Conservation (phyloP, 140 eudicot species). For the Cichorium intybus region DNA sequence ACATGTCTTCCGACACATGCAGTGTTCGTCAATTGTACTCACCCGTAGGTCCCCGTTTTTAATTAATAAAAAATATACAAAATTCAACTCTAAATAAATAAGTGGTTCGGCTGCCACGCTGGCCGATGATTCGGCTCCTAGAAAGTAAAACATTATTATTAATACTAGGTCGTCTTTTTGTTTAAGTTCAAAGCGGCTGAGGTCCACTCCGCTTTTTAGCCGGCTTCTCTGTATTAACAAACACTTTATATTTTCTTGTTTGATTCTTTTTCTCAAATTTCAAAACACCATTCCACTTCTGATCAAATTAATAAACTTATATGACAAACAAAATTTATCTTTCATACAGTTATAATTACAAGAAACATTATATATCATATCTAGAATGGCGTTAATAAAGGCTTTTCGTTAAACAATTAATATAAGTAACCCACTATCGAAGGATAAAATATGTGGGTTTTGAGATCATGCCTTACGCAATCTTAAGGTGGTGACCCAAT, state of each 20-base stretch:
- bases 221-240: slow-evolving; percentile 38
- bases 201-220: slow-evolving; percentile 37
- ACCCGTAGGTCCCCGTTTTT: slow-evolving; percentile 19
- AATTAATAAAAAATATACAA: neutral
- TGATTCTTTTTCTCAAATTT: slow-evolving; percentile 19
- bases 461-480: slow-evolving; percentile 44
- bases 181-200: slow-evolving; percentile 33
- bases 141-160: slow-evolving; percentile 31
- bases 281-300: slow-evolving; percentile 3
- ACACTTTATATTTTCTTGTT: slow-evolving; percentile 18
- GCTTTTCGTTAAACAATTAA: neutral
- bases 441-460: slow-evolving; percentile 13
- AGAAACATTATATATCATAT: neutral
- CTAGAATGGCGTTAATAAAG: slow-evolving; percentile 14
- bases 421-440: slow-evolving; percentile 17
- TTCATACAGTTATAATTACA: neutral
- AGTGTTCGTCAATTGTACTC: slow-evolving; percentile 32
- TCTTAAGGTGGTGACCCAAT: slow-evolving; percentile 20
- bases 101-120: slow-evolving; percentile 32
- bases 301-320: too few relatives aligned
- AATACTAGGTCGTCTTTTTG: slow-evolving; percentile 29
- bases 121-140: slow-evolving; percentile 38
- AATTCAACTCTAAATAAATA: slow-evolving; percentile 8
- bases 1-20: slow-evolving; percentile 37
- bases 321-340: neutral